Base-by-base conservation (phyloP, 495 filamentous ascomycete species). In the Sphaerosporella brunnea region DNA sequence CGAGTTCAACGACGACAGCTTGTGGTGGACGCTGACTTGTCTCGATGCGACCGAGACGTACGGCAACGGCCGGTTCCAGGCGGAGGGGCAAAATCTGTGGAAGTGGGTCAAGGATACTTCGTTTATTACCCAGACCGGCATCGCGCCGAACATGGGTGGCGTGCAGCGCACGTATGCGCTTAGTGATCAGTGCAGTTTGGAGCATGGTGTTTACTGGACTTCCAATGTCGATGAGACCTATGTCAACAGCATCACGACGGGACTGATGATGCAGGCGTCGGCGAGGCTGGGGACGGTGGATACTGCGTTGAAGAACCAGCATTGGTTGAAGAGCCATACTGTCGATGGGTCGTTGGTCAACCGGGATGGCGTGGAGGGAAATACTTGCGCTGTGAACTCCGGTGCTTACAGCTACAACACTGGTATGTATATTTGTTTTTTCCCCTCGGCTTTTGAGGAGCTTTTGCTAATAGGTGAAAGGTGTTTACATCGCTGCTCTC, bases 81-180 rank as follows among this genome's bases (percentile, higher is more conserved):
- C 4, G 8, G 43, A 46, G 35, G 43, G 26, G 2, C n/a, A 46
- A 25, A 1, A 20, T n/a, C 43, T 46, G 3, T 46, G 43, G 43
- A 5, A 32, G 2, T 46, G 43, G 43, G 30, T 46, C n/a, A 46
- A 46, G 2, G n/a, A 16, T 11, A 46, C 43, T 11, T 46, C 43
- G 9, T 8, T 46, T 11, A 36, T 46, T n/a, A 16, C n/a, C 1
- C 43, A 46, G 23, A 46, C 43, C 11, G 43, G 43, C 15, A 46
- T 46, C 28, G 43, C 43, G n/a, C 43, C 43, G 28, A 35, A 46
- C 43, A 46, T 46, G 43, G 43, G 43, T 2, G 43, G 43, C 13
- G 35, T 46, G 5, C 11, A 46, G 43, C 43, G 43, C 11, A 35
- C 25, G 3, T 8, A 13, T 20, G 43, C 35, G 18, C 8, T 46